Base-by-base conservation (phyloP, 441 rosid genomes). In the Breynia disticha region DNA sequence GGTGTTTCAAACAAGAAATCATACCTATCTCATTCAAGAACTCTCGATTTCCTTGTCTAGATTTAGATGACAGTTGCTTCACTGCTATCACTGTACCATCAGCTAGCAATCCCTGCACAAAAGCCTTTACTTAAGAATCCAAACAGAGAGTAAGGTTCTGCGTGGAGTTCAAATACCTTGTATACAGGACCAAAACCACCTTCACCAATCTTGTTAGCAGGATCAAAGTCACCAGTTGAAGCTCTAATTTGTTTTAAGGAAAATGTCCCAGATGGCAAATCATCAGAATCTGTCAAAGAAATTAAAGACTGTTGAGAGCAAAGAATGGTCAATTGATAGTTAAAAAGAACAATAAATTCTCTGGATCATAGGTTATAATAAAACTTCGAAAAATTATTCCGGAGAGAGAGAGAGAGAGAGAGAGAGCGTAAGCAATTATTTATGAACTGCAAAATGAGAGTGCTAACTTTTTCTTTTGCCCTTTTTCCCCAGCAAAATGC, bases 21-120 rank as follows among this genome's bases (percentile, higher is more conserved):
- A 82, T 84, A 39, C 88, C 86, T 5, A 83, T 85, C 67, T 85
- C 96, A 38, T 78, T 88, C 37, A 88, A 63, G 61, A 88, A 88
- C 61, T 88, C 95, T 0, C 89, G 83, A 61, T 79, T 83, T 48
- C 91, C 96, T 79, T 88, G 96, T 63, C 69, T 55, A 19, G 96
- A 88, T 66, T 71, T 79, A 7, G 95, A 79, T n/a, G 95, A 88
- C 7, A 88, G 82, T 60, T 88, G 90, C 62, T 88, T 88, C 44
- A 88, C 97, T 3, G 91, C 95, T 49, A 88, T 73, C 17, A 67
- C 64, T 0, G 78, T 78, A 10, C 90, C 93, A 70, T 81, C 83
- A 1, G 73, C 49, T 19, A 86, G 39, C 37, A 66, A 63, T 62
- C 97, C 95, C 91, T 85, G 72, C 54, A 68, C 42, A 55, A 8